Conservation (phyloP, 2,329 filamentous ascomycete species). For the Bipolaris cookei region DNA sequence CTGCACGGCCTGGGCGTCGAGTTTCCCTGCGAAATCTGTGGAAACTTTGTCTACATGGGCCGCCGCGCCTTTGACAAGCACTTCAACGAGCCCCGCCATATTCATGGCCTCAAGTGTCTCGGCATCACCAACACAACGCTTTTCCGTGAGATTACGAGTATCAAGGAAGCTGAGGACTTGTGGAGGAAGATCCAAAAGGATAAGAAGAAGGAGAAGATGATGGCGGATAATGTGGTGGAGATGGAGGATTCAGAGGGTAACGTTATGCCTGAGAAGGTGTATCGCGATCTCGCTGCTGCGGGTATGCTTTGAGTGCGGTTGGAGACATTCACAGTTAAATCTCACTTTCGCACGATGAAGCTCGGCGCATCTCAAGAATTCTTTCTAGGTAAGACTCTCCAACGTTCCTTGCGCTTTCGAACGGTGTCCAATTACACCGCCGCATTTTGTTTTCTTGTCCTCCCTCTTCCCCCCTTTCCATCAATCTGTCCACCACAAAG, state of each 20-base stretch:
- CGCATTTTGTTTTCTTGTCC: not conserved
- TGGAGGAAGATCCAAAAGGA: conserved; percentile 95
- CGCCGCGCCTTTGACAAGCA: conserved; percentile 97
- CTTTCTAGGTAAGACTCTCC: not conserved
- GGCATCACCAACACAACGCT: conserved; percentile 90
- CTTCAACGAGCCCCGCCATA: conserved; percentile 91
- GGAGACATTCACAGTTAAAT: not conserved
- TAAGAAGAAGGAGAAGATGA: conserved; percentile 75
- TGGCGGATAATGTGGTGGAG: conserved; percentile 86
- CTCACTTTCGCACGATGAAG: not conserved
- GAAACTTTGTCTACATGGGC: conserved; percentile 99
- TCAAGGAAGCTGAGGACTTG: conserved; percentile 83
- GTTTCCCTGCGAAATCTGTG: conserved; percentile 94
- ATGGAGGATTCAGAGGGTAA: conserved; percentile 99
- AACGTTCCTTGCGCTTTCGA: not conserved
- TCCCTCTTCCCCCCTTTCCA: not conserved
- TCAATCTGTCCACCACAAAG: not conserved
- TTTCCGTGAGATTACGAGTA: conserved; percentile 92
- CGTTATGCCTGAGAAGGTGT: conserved; percentile 99
- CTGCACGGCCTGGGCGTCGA: conserved; percentile 94
- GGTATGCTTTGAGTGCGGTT: conserved; percentile 62
- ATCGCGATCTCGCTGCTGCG: conserved; percentile 92
- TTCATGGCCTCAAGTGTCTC: conserved; percentile 91
- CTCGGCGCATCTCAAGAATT: not conserved
- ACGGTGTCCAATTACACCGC: not conserved